Percentiles rank a stretch among this genome's conserved stretches.
These are phyloP conservation scores for Posidonia oceanica DNA, from an alignment of 116 monocot species.

Conservation along the genomic window DNA sequence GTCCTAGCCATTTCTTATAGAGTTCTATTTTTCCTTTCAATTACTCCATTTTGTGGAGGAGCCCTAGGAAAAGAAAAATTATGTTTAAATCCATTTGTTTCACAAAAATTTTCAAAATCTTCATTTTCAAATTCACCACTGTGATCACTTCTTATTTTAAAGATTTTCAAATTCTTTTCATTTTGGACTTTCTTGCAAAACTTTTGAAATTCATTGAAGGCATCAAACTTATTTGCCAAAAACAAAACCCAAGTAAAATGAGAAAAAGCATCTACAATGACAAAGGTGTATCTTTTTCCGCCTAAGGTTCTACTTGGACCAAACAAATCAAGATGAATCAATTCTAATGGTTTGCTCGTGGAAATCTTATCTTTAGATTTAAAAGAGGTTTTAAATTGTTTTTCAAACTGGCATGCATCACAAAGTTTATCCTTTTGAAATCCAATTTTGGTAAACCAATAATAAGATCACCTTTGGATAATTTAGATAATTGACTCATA, in stretches of 20 bases:
- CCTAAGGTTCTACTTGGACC: not conserved
- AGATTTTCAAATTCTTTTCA: not conserved
- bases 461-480: too few relatives aligned
- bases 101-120: not conserved
- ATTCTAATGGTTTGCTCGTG: not conserved
- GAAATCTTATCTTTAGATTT: not conserved
- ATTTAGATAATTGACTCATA: too few relatives aligned
- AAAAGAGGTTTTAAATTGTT: too few relatives aligned
- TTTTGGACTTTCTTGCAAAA: too few relatives aligned
- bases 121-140: not conserved
- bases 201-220: too few relatives aligned
- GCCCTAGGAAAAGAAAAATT: not conserved
- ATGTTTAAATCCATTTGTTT: not conserved
- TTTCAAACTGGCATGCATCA: too few relatives aligned
- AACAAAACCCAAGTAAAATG: too few relatives aligned
- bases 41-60: not conserved
- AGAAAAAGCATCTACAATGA: not conserved
- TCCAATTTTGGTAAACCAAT: too few relatives aligned
- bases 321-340: not conserved
- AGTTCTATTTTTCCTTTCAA: not conserved
- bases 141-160: not conserved
- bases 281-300: not conserved
- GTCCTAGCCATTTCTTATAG: not conserved
- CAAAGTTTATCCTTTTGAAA: too few relatives aligned
- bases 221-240: too few relatives aligned